Conservation (phyloP, 2,329 filamentous ascomycete genomes). For the Penicillium sp. region DNA sequence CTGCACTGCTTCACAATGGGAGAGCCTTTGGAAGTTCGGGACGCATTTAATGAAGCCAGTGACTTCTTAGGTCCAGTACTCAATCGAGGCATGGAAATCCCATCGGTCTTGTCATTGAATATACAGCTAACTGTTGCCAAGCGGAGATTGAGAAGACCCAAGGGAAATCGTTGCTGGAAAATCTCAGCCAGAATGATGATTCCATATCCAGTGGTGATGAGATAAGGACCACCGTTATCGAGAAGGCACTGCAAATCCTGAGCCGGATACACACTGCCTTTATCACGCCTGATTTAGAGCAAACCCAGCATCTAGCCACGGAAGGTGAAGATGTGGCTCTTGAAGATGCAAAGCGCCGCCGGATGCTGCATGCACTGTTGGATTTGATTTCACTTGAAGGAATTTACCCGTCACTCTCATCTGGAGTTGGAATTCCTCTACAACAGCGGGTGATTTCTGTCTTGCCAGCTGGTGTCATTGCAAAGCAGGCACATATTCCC, state of each 20-base stretch:
- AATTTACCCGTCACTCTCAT: slow-evolving; percentile 45
- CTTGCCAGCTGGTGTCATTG: slow-evolving; percentile 44
- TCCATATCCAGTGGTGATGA: slow-evolving; percentile 14
- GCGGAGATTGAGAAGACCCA: slow-evolving; percentile 40
- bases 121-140: slow-evolving; percentile 33
- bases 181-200: slow-evolving; percentile 24
- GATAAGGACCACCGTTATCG: slow-evolving; percentile 31
- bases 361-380: slow-evolving; percentile 41
- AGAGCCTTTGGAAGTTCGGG: slow-evolving; percentile 21
- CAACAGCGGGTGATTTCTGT: slow-evolving; percentile 47
- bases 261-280: slow-evolving; percentile 37
- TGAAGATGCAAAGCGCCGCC: slow-evolving; percentile 45
- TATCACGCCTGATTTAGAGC: slow-evolving; percentile 20
- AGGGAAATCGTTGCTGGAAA: slow-evolving; percentile 37
- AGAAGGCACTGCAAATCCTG: slow-evolving; percentile 36
- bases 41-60: slow-evolving; percentile 36
- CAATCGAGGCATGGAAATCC: slow-evolving; percentile 40
- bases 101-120: neutral
- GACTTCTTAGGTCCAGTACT: slow-evolving; percentile 42
- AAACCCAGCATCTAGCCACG: neutral
- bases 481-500: slow-evolving; percentile 30
- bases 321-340: slow-evolving; percentile 31
- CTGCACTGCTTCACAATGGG: slow-evolving; percentile 27
- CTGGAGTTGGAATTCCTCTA: slow-evolving; percentile 45
- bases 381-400: slow-evolving; percentile 48